A percentile compares a stretch with the other conserved stretches of the same genome.
phyloP scores from a whole-genome alignment of 257 asterid genomes.

The Asclepias syriaca region DNA sequence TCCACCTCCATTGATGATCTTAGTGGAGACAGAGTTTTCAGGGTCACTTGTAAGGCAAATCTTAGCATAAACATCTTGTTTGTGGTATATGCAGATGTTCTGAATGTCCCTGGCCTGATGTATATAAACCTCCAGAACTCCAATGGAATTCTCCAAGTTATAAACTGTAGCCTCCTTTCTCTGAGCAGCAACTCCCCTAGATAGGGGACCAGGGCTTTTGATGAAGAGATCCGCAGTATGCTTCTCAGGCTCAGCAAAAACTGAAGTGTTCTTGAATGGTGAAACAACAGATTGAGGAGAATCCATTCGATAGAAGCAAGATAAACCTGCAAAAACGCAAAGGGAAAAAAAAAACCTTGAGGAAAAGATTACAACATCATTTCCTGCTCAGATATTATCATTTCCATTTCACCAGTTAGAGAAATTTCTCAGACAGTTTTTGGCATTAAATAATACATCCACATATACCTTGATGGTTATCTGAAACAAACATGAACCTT shows the following conservation, averaged over 20 bases:
- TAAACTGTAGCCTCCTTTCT: slow-evolving; percentile 29
- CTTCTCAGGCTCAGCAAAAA: slow-evolving; percentile 53
- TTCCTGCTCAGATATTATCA: neutral
- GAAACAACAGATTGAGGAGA: slow-evolving; percentile 92
- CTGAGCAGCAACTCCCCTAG: slow-evolving; percentile 29
- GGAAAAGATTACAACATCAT: neutral
- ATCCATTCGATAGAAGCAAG: slow-evolving; percentile 50
- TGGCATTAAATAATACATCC: neutral
- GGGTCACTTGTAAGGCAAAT: slow-evolving; percentile 82
- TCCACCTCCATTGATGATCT: slow-evolving; percentile 89
- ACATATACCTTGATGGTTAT: neutral
- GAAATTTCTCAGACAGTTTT: neutral
- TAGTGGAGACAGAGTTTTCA: slow-evolving; percentile 64
- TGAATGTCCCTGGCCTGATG: slow-evolving; percentile 92
- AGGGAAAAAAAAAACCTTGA: neutral
- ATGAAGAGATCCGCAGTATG: slow-evolving; percentile 31
- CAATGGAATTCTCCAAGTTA: slow-evolving; percentile 38
- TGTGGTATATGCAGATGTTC: slow-evolving; percentile 93
- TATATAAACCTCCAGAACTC: slow-evolving; percentile 72
- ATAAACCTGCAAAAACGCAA: slow-evolving; percentile 34
- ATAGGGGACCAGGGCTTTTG: slow-evolving; percentile 26
- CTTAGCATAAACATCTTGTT: slow-evolving; percentile 93
- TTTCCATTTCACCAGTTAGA: neutral
- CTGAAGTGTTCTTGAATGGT: slow-evolving; percentile 57
- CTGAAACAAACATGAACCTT: neutral